Percentiles rank a stretch among this genome's conserved stretches.
Evolutionary conservation across 2,329 filamentous ascomycete species (phyloP).

Genomic region (Fusarium agapanthi): DNA sequence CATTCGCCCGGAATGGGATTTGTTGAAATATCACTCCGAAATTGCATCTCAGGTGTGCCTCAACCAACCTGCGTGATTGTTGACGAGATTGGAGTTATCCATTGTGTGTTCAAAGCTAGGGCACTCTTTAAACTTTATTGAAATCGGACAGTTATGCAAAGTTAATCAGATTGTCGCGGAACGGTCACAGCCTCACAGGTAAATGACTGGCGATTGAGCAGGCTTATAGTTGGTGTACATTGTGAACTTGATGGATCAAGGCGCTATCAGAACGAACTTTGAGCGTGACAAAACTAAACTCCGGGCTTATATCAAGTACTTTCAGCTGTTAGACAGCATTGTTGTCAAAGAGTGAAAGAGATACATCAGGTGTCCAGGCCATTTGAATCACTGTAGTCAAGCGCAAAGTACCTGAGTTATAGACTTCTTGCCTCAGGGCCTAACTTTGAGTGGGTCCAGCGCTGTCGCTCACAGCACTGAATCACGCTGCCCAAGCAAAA

Average conservation of each 20-base stretch:
- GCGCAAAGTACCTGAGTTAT: background rate
- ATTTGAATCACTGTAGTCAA: too few relatives aligned
- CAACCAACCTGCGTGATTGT: fast-evolving
- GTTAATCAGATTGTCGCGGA: fast-evolving
- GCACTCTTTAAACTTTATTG: fast-evolving
- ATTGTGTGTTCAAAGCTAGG: background rate
- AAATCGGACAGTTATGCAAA: fast-evolving
- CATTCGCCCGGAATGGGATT: conserved; percentile 17
- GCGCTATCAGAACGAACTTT: background rate
- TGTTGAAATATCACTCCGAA: fast-evolving
- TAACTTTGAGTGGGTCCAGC: background rate
- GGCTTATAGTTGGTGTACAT: fast-evolving
- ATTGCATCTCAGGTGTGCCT: fast-evolving
- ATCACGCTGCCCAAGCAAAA: background rate
- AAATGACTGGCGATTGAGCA: background rate
- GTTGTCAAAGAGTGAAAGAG: fast-evolving
- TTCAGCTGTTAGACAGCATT: fast-evolving
- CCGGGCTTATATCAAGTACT: fast-evolving
- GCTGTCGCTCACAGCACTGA: background rate
- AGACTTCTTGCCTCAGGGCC: background rate
- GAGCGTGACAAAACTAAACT: fast-evolving
- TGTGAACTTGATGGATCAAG: background rate
- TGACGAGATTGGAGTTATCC: fast-evolving
- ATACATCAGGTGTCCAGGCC: fast-evolving
- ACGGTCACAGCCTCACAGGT: fast-evolving